These are phyloP conservation scores for Tulasnella sp. DNA, from an alignment of 768 basidiomycete genomes.

Conservation along the genomic window DNA sequence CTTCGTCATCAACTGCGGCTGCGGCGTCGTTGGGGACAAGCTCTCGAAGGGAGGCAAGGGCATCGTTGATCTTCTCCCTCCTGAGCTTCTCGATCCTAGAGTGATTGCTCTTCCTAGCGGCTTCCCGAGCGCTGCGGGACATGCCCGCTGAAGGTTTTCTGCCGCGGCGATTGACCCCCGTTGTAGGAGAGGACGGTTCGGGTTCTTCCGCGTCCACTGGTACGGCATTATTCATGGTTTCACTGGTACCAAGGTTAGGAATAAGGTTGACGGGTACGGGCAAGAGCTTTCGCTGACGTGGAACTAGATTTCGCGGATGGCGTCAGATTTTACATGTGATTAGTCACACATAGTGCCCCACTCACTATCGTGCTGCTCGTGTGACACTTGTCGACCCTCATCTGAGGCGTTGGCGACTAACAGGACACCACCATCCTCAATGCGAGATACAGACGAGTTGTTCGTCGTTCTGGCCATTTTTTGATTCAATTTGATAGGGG, in stretches of 20 bases:
- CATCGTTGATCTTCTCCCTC: conserved; percentile 92
- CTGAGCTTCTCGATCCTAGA: conserved; percentile 90
- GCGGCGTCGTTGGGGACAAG: conserved; percentile 48
- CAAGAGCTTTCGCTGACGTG: neutral
- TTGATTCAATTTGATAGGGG: too few species aligned
- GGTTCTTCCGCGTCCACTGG: neutral
- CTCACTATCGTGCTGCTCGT: neutral
- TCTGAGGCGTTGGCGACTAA: neutral
- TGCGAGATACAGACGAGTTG: neutral
- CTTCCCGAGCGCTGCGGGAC: conserved; percentile 70
- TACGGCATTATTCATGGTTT: neutral
- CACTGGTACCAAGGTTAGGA: neutral
- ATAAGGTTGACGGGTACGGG: neutral
- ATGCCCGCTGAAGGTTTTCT: conserved; percentile 54
- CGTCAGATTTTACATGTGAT: neutral
- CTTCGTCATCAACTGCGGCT: neutral
- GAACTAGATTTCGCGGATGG: neutral
- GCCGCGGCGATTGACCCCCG: conserved; percentile 49
- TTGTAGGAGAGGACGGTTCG: conserved; percentile 15
- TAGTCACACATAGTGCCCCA: neutral
- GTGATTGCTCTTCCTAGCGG: conserved; percentile 86
- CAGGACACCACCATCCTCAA: neutral
- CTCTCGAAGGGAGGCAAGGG: conserved; percentile 60
- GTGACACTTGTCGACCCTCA: neutral
- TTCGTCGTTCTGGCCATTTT: conserved; percentile 5